Evolutionary conservation across 1,284 basidiomycete genomes (phyloP).

Genomic region (Ustilago cynodontis): DNA sequence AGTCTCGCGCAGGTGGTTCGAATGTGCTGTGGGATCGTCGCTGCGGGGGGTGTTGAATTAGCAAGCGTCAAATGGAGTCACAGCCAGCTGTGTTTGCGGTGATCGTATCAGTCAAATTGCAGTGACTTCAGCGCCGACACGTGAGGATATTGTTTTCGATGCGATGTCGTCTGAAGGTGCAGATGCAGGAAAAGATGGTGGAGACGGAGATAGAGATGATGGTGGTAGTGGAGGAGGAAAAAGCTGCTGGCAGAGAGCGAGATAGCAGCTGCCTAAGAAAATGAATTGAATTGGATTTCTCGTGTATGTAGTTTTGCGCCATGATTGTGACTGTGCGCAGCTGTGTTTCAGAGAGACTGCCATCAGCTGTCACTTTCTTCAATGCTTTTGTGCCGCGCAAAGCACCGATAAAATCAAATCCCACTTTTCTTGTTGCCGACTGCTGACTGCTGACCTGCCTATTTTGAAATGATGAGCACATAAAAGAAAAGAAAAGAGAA

Average conservation of each 20-base stretch:
- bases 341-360: constrained; percentile 3
- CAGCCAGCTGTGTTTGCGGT: background rate
- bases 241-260: background rate
- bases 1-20: background rate
- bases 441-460: constrained; percentile 6
- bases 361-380: background rate
- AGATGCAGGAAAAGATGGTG: background rate
- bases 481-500: background rate
- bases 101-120: too few relatives aligned
- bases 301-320: background rate
- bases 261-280: background rate
- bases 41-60: background rate
- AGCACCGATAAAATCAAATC: background rate
- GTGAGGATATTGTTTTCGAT: background rate
- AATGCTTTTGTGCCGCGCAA: background rate
- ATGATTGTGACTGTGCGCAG: background rate
- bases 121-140: background rate
- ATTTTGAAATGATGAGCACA: background rate
- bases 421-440: background rate
- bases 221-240: constrained; percentile 9
- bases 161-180: background rate
- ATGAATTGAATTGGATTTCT: background rate
- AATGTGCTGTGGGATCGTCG: background rate
- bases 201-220: constrained; percentile 2
- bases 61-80: background rate